A percentile compares a stretch with the other conserved stretches of the same genome.
phyloP scores from a whole-genome alignment of 352 stramenopile genomes.

The Aphanomyces euteiches region DNA sequence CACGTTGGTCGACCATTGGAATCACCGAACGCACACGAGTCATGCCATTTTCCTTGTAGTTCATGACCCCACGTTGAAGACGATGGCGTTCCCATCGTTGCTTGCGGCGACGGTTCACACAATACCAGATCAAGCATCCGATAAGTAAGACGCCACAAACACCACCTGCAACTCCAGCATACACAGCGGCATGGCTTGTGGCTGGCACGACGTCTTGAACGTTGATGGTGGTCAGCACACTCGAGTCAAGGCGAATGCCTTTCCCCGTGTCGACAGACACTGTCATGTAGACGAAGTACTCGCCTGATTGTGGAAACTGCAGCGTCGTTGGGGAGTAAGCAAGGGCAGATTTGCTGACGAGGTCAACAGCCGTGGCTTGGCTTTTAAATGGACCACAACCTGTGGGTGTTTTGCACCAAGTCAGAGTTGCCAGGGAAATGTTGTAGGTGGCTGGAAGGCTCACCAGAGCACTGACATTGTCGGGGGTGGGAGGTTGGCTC shows the following conservation, averaged over 20 bases:
- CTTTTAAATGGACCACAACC: constrained; percentile 9
- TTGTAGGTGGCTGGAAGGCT: background rate
- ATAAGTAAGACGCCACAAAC: background rate
- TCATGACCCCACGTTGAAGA: background rate
- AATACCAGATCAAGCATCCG: background rate
- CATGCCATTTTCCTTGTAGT: background rate
- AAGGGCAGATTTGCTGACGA: background rate
- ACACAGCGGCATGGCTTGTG: background rate
- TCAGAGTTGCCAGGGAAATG: background rate
- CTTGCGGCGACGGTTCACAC: background rate
- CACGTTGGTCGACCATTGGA: constrained; percentile 6
- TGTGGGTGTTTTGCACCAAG: background rate
- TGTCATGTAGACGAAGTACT: constrained; percentile 6
- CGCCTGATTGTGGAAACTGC: background rate
- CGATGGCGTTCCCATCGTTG: background rate
- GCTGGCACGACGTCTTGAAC: background rate
- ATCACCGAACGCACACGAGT: background rate
- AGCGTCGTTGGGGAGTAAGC: background rate
- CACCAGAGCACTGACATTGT: background rate
- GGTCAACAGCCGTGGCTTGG: background rate
- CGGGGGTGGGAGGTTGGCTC: background rate
- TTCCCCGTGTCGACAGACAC: background rate
- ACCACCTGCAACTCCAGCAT: background rate
- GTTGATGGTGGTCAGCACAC: background rate
- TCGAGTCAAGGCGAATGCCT: constrained; percentile 3